phyloP scores from a whole-genome alignment of 176 grass and related monocot species.

The Secale cereale region DNA sequence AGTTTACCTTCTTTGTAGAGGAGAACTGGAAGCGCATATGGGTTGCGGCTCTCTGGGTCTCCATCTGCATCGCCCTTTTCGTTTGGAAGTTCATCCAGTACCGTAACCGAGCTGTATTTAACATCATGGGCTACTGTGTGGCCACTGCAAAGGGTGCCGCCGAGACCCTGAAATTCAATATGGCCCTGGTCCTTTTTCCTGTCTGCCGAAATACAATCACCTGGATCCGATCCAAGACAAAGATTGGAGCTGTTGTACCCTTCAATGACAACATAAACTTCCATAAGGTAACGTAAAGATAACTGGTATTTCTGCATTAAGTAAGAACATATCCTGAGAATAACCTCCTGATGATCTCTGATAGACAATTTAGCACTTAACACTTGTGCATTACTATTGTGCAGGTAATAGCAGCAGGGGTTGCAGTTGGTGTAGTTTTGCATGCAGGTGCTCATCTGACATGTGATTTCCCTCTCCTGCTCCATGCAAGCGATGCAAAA shows the following conservation, averaged over 20 bases:
- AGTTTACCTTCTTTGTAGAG: constrained; percentile 68
- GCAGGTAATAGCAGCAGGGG: constrained; percentile 85
- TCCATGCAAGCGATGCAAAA: constrained; percentile 53
- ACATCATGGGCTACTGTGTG: constrained; percentile 86
- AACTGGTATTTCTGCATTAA: too few species aligned
- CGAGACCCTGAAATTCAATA: constrained; percentile 88
- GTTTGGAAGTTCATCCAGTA: constrained; percentile 91
- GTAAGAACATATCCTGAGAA: too few species aligned
- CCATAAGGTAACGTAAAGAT: constrained; percentile 56
- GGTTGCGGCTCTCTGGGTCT: constrained; percentile 75
- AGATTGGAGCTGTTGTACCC: constrained; percentile 63
- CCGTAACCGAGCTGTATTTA: constrained; percentile 67
- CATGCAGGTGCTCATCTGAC: constrained; percentile 79
- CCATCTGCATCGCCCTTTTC: constrained; percentile 68
- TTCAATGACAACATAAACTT: constrained; percentile 96
- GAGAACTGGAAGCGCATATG: constrained; percentile 93
- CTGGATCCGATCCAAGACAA: constrained; percentile 79
- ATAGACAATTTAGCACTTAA: too few species aligned
- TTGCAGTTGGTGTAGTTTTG: constrained; percentile 64
- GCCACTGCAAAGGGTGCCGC: constrained; percentile 71
- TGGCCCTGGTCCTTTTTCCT: constrained; percentile 76
- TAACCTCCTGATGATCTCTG: too few species aligned
- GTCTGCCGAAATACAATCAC: constrained; percentile 83
- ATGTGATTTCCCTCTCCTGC: constrained; percentile 85
- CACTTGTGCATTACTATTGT: neutral